Conservation (phyloP, 2,329 filamentous ascomycete species). For the Plenodomus tracheiphilus region DNA sequence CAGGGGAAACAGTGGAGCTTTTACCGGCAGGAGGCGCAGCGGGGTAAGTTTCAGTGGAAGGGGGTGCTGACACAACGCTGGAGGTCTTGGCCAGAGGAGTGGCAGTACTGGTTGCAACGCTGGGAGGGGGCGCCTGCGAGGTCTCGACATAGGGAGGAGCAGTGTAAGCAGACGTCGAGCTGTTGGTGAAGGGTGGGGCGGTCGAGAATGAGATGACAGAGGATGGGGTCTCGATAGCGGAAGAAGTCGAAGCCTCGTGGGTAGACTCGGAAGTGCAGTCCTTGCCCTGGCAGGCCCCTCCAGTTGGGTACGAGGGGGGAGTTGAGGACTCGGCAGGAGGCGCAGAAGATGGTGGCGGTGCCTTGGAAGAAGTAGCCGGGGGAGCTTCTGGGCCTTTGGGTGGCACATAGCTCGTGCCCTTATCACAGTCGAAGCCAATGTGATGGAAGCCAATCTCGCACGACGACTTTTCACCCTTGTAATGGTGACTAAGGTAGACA, state of each 20-base stretch:
- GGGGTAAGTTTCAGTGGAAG: neutral
- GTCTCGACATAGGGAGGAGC: neutral
- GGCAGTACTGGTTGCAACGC: slow-evolving; percentile 6
- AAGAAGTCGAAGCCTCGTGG: slow-evolving; percentile 9
- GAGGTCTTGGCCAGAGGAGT: slow-evolving; percentile 10
- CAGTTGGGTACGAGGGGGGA: slow-evolving; percentile 8
- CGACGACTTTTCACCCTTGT: slow-evolving; percentile 55
- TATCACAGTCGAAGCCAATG: slow-evolving; percentile 74
- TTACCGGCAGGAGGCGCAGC: slow-evolving; percentile 7
- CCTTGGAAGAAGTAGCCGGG: slow-evolving; percentile 12
- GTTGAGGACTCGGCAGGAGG: slow-evolving; percentile 10
- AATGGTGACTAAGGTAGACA: slow-evolving; percentile 60
- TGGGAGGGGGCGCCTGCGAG: slow-evolving; percentile 8
- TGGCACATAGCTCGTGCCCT: slow-evolving; percentile 26
- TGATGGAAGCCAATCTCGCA: slow-evolving; percentile 75
- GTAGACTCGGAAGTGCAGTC: slow-evolving; percentile 2
- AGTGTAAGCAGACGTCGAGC: slow-evolving; percentile 16
- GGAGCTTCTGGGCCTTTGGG: slow-evolving; percentile 16
- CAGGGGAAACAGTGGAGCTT: slow-evolving; percentile 7
- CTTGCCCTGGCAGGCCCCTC: slow-evolving; percentile 1
- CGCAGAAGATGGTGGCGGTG: slow-evolving; percentile 8
- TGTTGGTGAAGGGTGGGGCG: slow-evolving; percentile 18
- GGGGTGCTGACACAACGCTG: neutral
- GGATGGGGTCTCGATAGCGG: slow-evolving; percentile 5
- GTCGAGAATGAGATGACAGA: slow-evolving; percentile 6